phyloP scores from a whole-genome alignment of 1,284 basidiomycete genomes.

The Cryptococcus sp. region DNA sequence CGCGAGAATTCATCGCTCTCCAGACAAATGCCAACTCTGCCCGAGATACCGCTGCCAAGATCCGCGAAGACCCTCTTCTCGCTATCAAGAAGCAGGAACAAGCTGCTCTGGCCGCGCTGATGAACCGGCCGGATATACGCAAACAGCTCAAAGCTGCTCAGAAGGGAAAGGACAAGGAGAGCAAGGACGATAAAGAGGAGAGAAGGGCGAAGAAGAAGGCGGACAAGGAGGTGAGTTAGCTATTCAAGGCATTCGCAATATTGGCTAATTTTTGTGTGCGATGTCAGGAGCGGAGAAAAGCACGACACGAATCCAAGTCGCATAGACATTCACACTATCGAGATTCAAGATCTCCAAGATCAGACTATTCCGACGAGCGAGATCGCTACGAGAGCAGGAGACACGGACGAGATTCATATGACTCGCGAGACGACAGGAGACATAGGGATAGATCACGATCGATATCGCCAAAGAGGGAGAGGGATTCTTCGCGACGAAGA shows the following conservation, averaged over 20 bases:
- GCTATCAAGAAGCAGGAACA: slow-evolving; percentile 98
- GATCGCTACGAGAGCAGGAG: slow-evolving; percentile 9
- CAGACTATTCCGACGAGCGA: slow-evolving; percentile 32
- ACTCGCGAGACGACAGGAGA: slow-evolving; percentile 16
- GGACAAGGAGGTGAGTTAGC: slow-evolving; percentile 56
- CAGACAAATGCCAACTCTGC: slow-evolving; percentile 91
- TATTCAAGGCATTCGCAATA: neutral
- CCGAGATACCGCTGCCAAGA: slow-evolving; percentile 86
- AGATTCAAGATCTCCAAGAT: slow-evolving; percentile 27
- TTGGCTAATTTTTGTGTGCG: neutral
- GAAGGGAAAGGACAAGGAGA: slow-evolving; percentile 67
- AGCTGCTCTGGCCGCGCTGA: slow-evolving; percentile 81
- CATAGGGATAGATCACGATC: slow-evolving; percentile 5
- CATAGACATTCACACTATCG: slow-evolving; percentile 17
- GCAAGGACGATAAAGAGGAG: slow-evolving; percentile 59
- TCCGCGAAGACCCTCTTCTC: slow-evolving; percentile 92
- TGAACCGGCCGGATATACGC: slow-evolving; percentile 87
- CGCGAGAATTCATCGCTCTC: slow-evolving; percentile 86
- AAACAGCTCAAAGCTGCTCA: slow-evolving; percentile 76
- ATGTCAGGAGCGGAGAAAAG: slow-evolving; percentile 43
- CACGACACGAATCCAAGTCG: slow-evolving; percentile 15
- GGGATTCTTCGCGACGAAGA: slow-evolving; percentile 10
- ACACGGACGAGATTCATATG: slow-evolving; percentile 16
- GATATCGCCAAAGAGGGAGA: slow-evolving; percentile 5
- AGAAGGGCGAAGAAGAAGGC: slow-evolving; percentile 62